phyloP scores from a whole-genome alignment of 345 rosid genomes.

The Euphorbia tirucalli region DNA sequence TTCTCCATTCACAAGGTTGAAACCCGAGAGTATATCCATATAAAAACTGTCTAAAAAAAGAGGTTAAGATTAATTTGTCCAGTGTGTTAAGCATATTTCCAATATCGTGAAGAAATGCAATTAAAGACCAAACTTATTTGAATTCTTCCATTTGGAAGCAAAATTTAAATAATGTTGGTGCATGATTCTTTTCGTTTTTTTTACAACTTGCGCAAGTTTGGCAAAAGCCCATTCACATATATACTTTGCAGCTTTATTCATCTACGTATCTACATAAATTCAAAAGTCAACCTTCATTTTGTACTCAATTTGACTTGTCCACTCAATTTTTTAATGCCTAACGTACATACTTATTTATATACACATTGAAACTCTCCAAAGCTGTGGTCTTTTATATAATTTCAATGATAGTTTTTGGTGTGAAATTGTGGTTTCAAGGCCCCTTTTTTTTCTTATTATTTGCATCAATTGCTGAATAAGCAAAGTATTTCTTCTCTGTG shows the following conservation, averaged over 20 bases:
- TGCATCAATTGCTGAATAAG: constrained; percentile 50
- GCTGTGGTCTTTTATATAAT: constrained; percentile 12
- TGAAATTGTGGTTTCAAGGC: constrained; percentile 13
- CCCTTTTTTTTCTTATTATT: too few species aligned
- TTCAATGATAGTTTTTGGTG: not conserved
- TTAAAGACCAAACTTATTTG: constrained; percentile 20
- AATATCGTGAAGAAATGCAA: too few species aligned
- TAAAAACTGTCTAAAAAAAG: too few species aligned
- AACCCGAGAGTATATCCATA: too few species aligned
- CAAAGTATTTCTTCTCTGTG: constrained; percentile 25
- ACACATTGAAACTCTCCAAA: constrained; percentile 1
- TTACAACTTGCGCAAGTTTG: constrained; percentile 44
- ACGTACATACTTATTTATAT: not conserved
- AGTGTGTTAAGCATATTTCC: too few species aligned
- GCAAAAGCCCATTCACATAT: constrained; percentile 46
- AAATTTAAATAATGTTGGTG: too few species aligned
- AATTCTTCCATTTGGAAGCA: constrained; percentile 25
- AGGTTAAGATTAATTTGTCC: too few species aligned
- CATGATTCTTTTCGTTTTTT: not conserved
- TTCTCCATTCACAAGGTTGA: too few species aligned
- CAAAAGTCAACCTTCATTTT: constrained; percentile 48
- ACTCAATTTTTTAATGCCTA: constrained; percentile 31
- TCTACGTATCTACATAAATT: constrained; percentile 33
- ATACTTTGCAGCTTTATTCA: constrained; percentile 48
- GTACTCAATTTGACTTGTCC: constrained; percentile 19